A percentile compares a stretch with the other conserved stretches of the same genome.
Conservation (phyloP, 2,329 filamentous ascomycete species). For the Pseudogymnoascus sp. region DNA sequence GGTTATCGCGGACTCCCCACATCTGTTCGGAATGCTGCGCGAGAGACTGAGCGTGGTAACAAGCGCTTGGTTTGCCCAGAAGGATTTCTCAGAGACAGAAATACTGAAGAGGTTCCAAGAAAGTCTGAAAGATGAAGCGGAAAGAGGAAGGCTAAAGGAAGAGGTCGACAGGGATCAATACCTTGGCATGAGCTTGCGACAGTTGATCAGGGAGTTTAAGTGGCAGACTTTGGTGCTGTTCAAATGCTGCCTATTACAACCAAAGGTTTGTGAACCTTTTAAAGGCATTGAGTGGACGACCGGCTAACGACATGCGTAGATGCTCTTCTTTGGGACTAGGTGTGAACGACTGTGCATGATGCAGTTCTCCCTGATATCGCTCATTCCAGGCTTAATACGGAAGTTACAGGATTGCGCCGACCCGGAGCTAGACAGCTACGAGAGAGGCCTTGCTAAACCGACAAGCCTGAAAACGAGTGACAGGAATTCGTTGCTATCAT, state of each 20-base stretch:
- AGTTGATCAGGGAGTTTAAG: constrained; percentile 89
- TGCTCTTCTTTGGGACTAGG: constrained; percentile 96
- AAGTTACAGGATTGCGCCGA: constrained; percentile 93
- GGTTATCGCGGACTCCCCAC: constrained; percentile 83
- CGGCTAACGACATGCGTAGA: constrained; percentile 44
- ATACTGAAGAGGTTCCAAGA: constrained; percentile 89
- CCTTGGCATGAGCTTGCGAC: constrained; percentile 77
- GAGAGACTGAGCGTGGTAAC: constrained; percentile 87
- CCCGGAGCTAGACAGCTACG: constrained; percentile 80
- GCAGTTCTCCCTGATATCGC: constrained; percentile 90
- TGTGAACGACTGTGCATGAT: constrained; percentile 97
- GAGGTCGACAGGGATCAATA: constrained; percentile 77
- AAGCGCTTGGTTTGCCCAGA: constrained; percentile 92
- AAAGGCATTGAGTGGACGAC: neutral
- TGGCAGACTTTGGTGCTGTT: constrained; percentile 90
- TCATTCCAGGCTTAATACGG: constrained; percentile 86
- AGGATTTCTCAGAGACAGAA: constrained; percentile 82
- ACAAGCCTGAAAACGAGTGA: constrained; percentile 89
- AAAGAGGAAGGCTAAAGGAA: constrained; percentile 46
- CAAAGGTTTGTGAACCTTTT: constrained; percentile 56
- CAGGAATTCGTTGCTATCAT: constrained; percentile 77
- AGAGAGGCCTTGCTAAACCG: constrained; percentile 64
- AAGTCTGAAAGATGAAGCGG: constrained; percentile 64
- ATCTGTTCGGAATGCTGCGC: constrained; percentile 81
- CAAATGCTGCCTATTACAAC: constrained; percentile 88